Base-by-base conservation (phyloP, 345 rosid genomes). In the Sonneratia alba region DNA sequence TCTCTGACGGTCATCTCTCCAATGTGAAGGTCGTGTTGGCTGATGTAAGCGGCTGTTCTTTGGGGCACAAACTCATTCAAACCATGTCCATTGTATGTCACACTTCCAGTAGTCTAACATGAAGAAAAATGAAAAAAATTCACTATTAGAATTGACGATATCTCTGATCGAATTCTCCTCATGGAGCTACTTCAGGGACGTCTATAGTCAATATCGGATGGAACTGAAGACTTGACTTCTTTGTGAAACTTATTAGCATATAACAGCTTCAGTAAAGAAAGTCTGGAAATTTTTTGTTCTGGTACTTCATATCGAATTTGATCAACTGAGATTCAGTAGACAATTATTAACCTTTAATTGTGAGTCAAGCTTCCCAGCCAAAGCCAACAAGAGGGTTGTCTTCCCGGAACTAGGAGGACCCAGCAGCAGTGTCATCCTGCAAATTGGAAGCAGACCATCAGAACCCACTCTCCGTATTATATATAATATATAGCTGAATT, bases 361-460 rank as follows among this genome's bases (percentile, higher is more conserved):
- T n/a, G 36, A 38, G 53, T 78, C 81, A 36, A 80, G 85, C 75
- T 74, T 81, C 57, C 80, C 74, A 6, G 73, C 77, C 70, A 67
- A 27, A 66, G 93, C 93, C 76, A 85, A 55, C 74, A 93, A 70
- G 24, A 91, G 83, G 0, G 94, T 87, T 4, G 97, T 89, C 77
- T 93, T 91, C 68, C 98, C 98, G 4, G 98, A 88, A 74, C 87
- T 74, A 4, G 97, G 98, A 76, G 98, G 97, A 72, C 98, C 98
- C 71, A 93, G 70, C 53, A 93, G 97, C 81, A 66, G 55, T 66
- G 94, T 71, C 66, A 66, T 65, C 57, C 78, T 76, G 61, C 67
- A 15, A 49, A 67, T 48, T 13, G 11, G 19, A 72, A 47, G 34
- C 36, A 72, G 9, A 9, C 36, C 12, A 63, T 69, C 18, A 45